Evolutionary conservation across 2,329 filamentous ascomycete species (phyloP).

Genomic region (Aureobasidium sp.): DNA sequence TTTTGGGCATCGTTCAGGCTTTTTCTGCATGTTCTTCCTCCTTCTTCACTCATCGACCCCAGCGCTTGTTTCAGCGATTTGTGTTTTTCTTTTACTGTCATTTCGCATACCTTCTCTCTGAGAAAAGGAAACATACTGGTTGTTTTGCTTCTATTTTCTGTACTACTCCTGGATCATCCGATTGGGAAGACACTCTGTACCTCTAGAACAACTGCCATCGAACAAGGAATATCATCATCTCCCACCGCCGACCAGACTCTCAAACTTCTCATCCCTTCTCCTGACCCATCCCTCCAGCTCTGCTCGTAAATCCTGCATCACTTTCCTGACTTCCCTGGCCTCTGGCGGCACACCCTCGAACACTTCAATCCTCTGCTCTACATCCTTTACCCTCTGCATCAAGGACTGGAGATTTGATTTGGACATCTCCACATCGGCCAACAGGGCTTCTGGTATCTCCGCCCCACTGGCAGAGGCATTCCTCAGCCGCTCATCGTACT

Average conservation of each 20-base stretch:
- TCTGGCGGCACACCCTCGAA: slow-evolving; percentile 71
- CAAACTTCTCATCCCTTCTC: slow-evolving; percentile 67
- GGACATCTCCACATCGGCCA: slow-evolving; percentile 53
- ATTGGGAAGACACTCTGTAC: too few species aligned
- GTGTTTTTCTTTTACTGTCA: background rate
- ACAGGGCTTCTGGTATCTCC: slow-evolving; percentile 37
- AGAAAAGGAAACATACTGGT: background rate
- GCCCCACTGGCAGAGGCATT: slow-evolving; percentile 16
- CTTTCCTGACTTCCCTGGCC: slow-evolving; percentile 57
- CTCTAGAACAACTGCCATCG: background rate
- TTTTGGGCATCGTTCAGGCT: background rate
- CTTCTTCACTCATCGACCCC: background rate
- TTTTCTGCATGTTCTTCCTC: background rate
- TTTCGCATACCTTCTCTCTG: background rate
- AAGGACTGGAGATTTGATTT: slow-evolving; percentile 55
- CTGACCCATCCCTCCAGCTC: slow-evolving; percentile 57
- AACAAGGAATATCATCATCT: background rate
- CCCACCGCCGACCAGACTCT: slow-evolving; percentile 50
- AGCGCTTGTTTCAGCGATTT: background rate
- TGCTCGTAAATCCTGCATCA: slow-evolving; percentile 59
- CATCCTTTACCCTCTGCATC: slow-evolving; percentile 49
- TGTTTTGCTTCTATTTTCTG: background rate
- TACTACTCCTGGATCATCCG: background rate
- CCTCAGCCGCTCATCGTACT: slow-evolving; percentile 45
- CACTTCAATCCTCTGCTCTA: slow-evolving; percentile 56